Evolutionary conservation across 495 filamentous ascomycete species (phyloP).

Genomic region (Hypomontagnella monticulosa): DNA sequence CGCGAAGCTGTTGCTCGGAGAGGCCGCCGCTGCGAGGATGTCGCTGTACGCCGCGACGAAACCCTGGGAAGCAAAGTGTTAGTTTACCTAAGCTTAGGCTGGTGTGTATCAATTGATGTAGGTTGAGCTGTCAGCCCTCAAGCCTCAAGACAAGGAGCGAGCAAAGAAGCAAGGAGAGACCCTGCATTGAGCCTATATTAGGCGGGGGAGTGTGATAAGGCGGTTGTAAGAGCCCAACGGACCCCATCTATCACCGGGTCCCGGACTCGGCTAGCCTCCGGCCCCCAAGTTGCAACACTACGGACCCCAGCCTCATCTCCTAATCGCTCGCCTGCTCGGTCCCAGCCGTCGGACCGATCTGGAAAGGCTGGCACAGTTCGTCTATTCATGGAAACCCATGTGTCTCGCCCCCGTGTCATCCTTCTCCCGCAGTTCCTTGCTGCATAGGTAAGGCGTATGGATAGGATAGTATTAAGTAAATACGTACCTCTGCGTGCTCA

Average conservation of each 20-base stretch:
- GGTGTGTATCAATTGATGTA: no score
- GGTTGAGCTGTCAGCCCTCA: constrained; percentile 25
- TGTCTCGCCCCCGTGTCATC: neutral
- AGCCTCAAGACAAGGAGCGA: neutral
- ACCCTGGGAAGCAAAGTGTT: constrained; percentile 45
- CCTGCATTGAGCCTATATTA: constrained; percentile 6
- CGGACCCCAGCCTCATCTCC: constrained; percentile 6
- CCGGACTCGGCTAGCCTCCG: constrained; percentile 10
- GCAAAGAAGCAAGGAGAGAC: neutral
- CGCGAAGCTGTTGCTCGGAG: constrained; percentile 44
- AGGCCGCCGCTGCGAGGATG: constrained; percentile 55
- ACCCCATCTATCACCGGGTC: constrained; percentile 23
- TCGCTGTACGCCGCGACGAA: constrained; percentile 64
- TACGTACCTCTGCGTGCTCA: constrained; percentile 54
- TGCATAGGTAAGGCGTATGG: constrained; percentile 10
- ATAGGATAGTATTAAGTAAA: neutral
- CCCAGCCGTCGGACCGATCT: constrained; percentile 13
- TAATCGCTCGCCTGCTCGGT: constrained; percentile 5
- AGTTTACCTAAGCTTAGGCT: constrained; percentile 5
- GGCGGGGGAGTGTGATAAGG: constrained; percentile 14
- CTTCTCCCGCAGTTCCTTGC: neutral
- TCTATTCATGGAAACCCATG: neutral
- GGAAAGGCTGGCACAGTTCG: constrained; percentile 7
- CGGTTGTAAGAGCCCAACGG: constrained; percentile 25
- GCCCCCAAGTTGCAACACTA: constrained; percentile 28